Conservation (phyloP, 2,329 filamentous ascomycete species). For the Colletotrichum horii region DNA sequence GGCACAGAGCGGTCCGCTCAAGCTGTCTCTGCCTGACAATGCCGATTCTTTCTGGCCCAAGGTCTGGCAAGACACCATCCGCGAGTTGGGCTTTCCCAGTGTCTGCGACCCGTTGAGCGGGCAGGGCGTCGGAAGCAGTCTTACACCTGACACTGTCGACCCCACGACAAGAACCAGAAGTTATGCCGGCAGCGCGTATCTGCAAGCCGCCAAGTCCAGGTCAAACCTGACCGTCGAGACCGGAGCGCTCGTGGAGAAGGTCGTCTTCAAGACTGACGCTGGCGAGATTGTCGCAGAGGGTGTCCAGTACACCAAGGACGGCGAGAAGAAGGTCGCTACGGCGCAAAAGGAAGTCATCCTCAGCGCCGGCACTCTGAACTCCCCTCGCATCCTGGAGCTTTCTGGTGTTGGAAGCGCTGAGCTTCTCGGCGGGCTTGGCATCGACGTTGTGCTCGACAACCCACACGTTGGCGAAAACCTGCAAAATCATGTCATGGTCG, state of each 20-base stretch:
- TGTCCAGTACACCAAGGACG: conserved; percentile 22
- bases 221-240: conserved; percentile 30
- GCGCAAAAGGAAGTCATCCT: conserved; percentile 47
- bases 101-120: conserved; percentile 28
- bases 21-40: conserved; percentile 21
- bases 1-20: conserved; percentile 12
- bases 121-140: conserved; percentile 17
- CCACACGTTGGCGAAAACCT: conserved; percentile 44
- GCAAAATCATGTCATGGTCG: conserved; percentile 35
- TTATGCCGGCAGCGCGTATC: conserved; percentile 28
- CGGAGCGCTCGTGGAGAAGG: conserved; percentile 24
- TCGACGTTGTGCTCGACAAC: conserved; percentile 35
- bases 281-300: conserved; percentile 23
- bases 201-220: conserved; percentile 22
- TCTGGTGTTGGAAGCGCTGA: conserved; percentile 42
- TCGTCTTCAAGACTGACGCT: conserved; percentile 25
- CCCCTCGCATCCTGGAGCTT: conserved; percentile 47
- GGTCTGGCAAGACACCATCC: conserved; percentile 26
- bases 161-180: conserved; percentile 28
- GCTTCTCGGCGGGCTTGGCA: conserved; percentile 35
- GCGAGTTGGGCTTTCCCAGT: conserved; percentile 20
- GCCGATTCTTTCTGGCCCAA: conserved; percentile 17
- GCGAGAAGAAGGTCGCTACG: conserved; percentile 20
- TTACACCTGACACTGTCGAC: conserved; percentile 27
- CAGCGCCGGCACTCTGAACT: conserved; percentile 45